Evolutionary conservation across 495 filamentous ascomycete genomes (phyloP).

Genomic region (Aspergillus affinis): DNA sequence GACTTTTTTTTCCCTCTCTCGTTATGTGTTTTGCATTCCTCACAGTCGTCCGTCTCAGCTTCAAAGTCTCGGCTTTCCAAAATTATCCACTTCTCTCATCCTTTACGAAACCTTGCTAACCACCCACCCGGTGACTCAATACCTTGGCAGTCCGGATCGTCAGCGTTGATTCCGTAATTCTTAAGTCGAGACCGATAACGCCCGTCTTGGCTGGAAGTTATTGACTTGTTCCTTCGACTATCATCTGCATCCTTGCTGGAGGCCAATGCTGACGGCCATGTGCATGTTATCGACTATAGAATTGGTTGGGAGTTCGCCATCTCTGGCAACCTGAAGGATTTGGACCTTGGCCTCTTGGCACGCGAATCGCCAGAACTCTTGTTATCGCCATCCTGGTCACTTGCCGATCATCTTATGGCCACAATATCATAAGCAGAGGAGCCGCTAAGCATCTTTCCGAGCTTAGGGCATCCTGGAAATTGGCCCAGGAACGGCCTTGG

Average conservation of each 20-base stretch:
- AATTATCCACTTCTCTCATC: neutral
- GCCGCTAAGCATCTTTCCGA: neutral
- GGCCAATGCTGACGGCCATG: neutral
- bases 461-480: neutral
- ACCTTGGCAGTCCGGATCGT: neutral
- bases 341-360: neutral
- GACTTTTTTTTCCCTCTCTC: neutral
- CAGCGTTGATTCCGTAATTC: neutral
- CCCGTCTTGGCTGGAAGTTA: neutral
- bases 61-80: neutral
- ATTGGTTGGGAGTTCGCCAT: neutral
- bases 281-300: neutral
- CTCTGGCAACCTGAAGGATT: neutral
- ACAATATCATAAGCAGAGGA: neutral
- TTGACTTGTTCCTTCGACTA: neutral
- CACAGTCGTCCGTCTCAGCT: neutral
- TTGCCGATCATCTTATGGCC: neutral
- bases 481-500: conserved; percentile 1
- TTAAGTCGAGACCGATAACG: neutral
- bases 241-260: neutral
- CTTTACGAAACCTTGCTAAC: neutral
- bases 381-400: neutral
- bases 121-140: neutral
- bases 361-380: neutral
- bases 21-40: neutral